Evolutionary conservation across 1,139 yeast species (phyloP), one percentile per base, ranked within the genome.

Genomic region (Diutina rugosa): DNA sequence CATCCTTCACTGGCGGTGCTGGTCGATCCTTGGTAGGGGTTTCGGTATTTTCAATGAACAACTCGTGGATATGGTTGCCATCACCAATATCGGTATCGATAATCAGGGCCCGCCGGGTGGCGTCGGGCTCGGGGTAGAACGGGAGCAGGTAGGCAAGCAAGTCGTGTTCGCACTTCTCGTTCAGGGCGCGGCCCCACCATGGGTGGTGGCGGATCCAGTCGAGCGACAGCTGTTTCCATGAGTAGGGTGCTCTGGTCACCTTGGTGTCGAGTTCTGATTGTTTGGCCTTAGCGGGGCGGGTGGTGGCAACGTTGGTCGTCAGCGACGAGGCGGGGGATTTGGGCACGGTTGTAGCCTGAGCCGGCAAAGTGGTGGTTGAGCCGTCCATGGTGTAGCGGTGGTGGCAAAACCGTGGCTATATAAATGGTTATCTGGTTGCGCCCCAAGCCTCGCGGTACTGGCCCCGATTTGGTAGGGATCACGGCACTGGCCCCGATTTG

Each of bases 121-220:
- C 81, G 62, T 80, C 83, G 0, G 78, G 62, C 38, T 72, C 68
- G 0, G 91, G 88, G 64, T 69, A 83, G 64, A 85, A 84, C 1
- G 89, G 82, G 16, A 85, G 67, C 46, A 70, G 65, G 8, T 83
- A 75, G 54, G 41, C 41, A 9, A 49, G 32, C 29, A 49, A 9
- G 6, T 49, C 53, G 12, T 30, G 28, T 32, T 49, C 53, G 12
- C n/a, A 38, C 16, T n/a, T 49, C 16, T 49, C 28, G 32, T 49
- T 21, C 14, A 18, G 32, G 6, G 32, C 5, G n/a, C 16, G 44
- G 7, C 53, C 53, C n/a, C 32, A n/a, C 53, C 41, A 32, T 1
- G 18, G 41, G 21, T 29, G 41, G 53, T 49, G 41, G 12, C 32
- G 32, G 8, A 30, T 4, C 53, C 53, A 49, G 14, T 49, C 53